phyloP scores from a whole-genome alignment of 2,329 filamentous ascomycete species.

The Grosmannia serpens region DNA sequence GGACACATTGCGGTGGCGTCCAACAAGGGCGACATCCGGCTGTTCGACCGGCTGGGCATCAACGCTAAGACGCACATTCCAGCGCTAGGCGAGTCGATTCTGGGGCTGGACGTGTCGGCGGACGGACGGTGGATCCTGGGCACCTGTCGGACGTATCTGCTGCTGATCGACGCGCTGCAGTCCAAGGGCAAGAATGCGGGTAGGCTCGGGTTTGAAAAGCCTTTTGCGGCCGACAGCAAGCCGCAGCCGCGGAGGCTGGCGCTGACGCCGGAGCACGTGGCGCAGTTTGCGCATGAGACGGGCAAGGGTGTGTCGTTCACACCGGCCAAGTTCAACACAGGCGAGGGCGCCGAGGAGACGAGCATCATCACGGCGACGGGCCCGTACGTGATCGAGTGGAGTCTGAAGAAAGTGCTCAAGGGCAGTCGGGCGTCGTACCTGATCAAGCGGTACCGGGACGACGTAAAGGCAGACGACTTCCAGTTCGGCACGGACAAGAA shows the following conservation, averaged over 20 bases:
- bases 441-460: conserved; percentile 91
- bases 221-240: conserved; percentile 86
- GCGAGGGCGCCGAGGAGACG: conserved; percentile 68
- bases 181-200: conserved; percentile 92
- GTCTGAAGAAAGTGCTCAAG: conserved; percentile 73
- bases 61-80: conserved; percentile 97
- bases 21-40: conserved; percentile 91
- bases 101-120: conserved; percentile 88
- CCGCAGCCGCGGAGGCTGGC: conserved; percentile 85
- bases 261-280: conserved; percentile 82
- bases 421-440: conserved; percentile 81
- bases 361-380: conserved; percentile 95
- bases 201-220: conserved; percentile 92
- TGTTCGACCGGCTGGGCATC: conserved; percentile 93
- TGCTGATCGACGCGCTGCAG: conserved; percentile 85
- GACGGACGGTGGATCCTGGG: conserved; percentile 93
- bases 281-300: conserved; percentile 95
- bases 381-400: conserved; percentile 96
- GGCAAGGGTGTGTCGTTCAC: conserved; percentile 79
- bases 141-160: conserved; percentile 86
- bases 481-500: conserved; percentile 96
- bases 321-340: conserved; percentile 64
- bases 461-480: conserved; percentile 98
- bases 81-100: conserved; percentile 86
- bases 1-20: conserved; percentile 94